Base-by-base conservation (phyloP, 768 basidiomycete genomes). In the Collybiopsis confluens region DNA sequence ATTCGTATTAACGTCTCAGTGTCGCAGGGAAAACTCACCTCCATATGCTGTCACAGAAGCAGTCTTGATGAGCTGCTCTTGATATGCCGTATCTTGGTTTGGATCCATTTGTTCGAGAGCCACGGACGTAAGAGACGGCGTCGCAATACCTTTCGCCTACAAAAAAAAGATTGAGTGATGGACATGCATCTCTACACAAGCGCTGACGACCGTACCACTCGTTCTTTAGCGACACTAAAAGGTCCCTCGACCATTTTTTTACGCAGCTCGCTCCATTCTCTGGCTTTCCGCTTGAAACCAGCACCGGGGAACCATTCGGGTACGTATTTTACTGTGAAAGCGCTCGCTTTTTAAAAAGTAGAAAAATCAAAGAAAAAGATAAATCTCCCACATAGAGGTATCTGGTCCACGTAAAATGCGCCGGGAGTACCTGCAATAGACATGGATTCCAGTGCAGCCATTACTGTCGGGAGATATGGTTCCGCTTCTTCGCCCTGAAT, bases 231-330 rank as follows among this genome's bases (percentile, higher is more conserved):
- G 5, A 64, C 54, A 9, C 41, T 24, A 40, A 70, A 73, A 1
- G 72, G 69, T 11, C 56, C 59, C 16, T 70, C 64, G 21, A 67
- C 60, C 70, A 71, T 72, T 33, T 66, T 61, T 2, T 58, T 26
- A 11, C 67, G 59, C 26, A 59, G 61, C 40, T 56, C 58, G 28
- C 62, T 62, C 71, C 71, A 76, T 47, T 66, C 57, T 26, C 61
- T 63, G 1, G 73, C 75, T 56, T 62, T 67, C 33, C 51, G 35
- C 58, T 75, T 70, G 64, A 76, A 75, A 2, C 53, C 59, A 13
- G 74, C 74, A 6, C 75, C 75, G 15, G 74, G 74, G 50, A 74
- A 61, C 74, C 74, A 76, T 21, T 64, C 65, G 5, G 74, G 75
- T 41, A 75, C 62, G 28, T 69, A 58, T 41, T 64, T 63, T 56